These are phyloP conservation scores for Porcisia deanei DNA, from an alignment of 208 protist genomes.

Conservation along the genomic window DNA sequence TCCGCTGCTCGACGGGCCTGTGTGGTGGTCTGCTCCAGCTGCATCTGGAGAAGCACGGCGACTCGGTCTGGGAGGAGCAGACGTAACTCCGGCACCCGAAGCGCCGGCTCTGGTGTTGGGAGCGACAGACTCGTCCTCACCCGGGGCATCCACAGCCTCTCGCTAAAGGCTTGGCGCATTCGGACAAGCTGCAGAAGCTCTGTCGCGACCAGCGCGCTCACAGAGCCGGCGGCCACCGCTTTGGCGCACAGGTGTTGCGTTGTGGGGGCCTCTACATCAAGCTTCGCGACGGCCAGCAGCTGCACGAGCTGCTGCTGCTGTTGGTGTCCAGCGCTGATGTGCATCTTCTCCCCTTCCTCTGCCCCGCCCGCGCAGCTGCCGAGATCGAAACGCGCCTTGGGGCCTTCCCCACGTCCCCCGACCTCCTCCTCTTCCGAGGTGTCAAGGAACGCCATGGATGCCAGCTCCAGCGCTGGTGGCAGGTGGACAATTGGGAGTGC, in stretches of 20 bases:
- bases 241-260: background rate
- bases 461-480: constrained; percentile 6
- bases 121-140: background rate
- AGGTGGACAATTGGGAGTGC: constrained; percentile 4
- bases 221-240: background rate
- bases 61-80: constrained; percentile 4
- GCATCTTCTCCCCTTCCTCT: background rate
- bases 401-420: background rate
- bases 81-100: background rate
- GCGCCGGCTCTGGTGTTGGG: background rate
- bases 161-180: background rate
- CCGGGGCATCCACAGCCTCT: background rate
- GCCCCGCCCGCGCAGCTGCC: background rate
- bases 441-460: background rate
- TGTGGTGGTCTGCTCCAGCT: background rate
- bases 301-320: background rate
- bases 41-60: constrained; percentile 6
- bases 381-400: background rate
- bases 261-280: constrained; percentile 13
- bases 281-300: constrained; percentile 3
- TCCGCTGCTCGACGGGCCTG: constrained; percentile 3
- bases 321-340: background rate
- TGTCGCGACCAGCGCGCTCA: background rate
- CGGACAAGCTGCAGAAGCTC: background rate
- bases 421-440: background rate